Conservation (phyloP, 345 rosid genomes). For the Odontarrhena argentea region DNA sequence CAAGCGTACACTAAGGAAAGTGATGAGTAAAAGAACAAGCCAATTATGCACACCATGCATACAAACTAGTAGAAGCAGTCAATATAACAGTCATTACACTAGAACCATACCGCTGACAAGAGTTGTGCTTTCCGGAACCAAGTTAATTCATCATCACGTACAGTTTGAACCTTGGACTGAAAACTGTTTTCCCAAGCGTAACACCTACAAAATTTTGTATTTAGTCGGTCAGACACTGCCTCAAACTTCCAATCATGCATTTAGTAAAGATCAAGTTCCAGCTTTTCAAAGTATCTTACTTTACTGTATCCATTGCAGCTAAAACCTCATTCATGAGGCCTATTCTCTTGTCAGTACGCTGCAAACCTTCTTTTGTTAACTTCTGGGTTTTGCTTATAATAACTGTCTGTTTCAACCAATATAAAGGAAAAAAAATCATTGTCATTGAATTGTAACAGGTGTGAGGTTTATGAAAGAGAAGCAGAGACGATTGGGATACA, state of each 20-base stretch:
- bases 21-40: slow-evolving; percentile 19
- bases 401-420: slow-evolving; percentile 58
- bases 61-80: slow-evolving; percentile 21
- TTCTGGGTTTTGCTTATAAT: slow-evolving; percentile 92
- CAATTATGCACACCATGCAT: slow-evolving; percentile 7
- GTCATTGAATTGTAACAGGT: slow-evolving; percentile 9
- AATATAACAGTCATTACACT: slow-evolving; percentile 23
- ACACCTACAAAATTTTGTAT: slow-evolving; percentile 59
- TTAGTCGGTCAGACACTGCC: slow-evolving; percentile 28
- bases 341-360: slow-evolving; percentile 95
- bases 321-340: slow-evolving; percentile 97
- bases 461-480: slow-evolving; percentile 13
- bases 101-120: slow-evolving; percentile 78
- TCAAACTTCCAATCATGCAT: slow-evolving; percentile 27
- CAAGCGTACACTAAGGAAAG: neutral
- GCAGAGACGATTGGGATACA: slow-evolving; percentile 19
- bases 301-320: slow-evolving; percentile 99
- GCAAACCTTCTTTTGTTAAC: slow-evolving; percentile 90
- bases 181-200: slow-evolving; percentile 99
- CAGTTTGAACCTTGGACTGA: slow-evolving; percentile 77
- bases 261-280: slow-evolving; percentile 1
- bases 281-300: slow-evolving; percentile 54
- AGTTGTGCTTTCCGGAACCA: slow-evolving; percentile 95
- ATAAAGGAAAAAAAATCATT: neutral
- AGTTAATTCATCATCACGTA: slow-evolving; percentile 83